Conservation (phyloP, 1,284 basidiomycete species). For the Xerocomus nothofagi region DNA sequence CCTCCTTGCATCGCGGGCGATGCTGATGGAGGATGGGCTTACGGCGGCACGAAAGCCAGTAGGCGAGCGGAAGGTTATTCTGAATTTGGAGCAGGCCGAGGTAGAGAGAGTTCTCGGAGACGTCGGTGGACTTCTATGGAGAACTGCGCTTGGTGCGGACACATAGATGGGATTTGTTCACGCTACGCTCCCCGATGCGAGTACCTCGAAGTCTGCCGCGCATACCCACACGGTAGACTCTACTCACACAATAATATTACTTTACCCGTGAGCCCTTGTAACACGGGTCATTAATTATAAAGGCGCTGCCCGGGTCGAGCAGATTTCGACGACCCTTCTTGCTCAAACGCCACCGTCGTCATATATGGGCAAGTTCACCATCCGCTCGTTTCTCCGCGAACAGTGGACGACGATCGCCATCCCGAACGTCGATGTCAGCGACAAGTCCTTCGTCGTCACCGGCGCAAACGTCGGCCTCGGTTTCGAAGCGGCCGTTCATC, state of each 20-base stretch:
- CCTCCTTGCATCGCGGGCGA: conserved; percentile 66
- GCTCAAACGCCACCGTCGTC: background rate
- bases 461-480: conserved; percentile 38
- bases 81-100: conserved; percentile 71
- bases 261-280: too few species aligned
- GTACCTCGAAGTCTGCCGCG: too few species aligned
- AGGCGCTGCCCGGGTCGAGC: too few species aligned
- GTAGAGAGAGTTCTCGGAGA: conserved; percentile 75
- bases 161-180: conserved; percentile 16
- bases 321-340: too few species aligned
- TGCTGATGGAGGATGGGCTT: conserved; percentile 66
- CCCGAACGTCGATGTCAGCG: conserved; percentile 27
- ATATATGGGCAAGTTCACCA: conserved; percentile 27
- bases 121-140: conserved; percentile 69
- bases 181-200: too few species aligned
- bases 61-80: conserved; percentile 58
- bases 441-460: conserved; percentile 32
- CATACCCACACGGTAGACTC: too few species aligned
- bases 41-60: conserved; percentile 51
- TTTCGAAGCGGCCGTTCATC: conserved; percentile 33
- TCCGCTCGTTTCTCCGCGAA: conserved; percentile 20
- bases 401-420: conserved; percentile 29
- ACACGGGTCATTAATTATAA: too few species aligned
- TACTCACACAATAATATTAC: too few species aligned
- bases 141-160: conserved; percentile 45